A percentile compares a stretch with the other conserved stretches of the same genome.
These are phyloP conservation scores for Colletotrichum sp. DNA, from an alignment of 2,329 filamentous ascomycete species.

Conservation along the genomic window DNA sequence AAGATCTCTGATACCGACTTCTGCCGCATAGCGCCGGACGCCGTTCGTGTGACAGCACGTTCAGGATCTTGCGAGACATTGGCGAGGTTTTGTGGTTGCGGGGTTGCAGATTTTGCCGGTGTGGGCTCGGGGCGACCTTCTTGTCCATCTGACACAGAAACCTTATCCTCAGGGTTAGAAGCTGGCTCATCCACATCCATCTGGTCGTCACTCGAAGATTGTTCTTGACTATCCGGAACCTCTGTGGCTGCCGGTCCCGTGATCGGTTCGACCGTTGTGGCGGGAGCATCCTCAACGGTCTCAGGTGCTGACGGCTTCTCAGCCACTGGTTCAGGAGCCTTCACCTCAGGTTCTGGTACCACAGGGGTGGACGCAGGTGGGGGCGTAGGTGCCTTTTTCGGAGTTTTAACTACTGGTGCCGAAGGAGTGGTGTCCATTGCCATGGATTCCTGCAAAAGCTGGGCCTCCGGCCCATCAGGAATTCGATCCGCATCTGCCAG, in stretches of 20 bases:
- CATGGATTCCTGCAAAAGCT: constrained; percentile 48
- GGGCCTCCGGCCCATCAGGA: constrained; percentile 44
- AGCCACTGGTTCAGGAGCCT: not conserved
- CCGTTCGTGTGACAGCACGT: constrained; percentile 72
- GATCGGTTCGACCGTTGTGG: not conserved
- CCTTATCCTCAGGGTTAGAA: constrained; percentile 19
- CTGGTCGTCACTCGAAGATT: constrained; percentile 29
- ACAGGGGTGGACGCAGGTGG: not conserved
- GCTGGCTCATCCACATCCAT: constrained; percentile 38
- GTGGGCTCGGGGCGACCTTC: not conserved
- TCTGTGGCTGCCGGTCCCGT: constrained; percentile 21
- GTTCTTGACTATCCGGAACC: constrained; percentile 41
- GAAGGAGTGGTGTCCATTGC: constrained; percentile 4
- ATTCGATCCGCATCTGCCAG: constrained; percentile 17
- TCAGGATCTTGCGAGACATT: constrained; percentile 32
- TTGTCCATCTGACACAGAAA: not conserved
- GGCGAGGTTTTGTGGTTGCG: constrained; percentile 18
- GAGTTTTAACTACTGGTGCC: constrained; percentile 14
- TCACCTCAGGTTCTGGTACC: not conserved
- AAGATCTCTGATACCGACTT: constrained; percentile 78
- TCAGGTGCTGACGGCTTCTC: not conserved
- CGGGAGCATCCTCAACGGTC: not conserved
- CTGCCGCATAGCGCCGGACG: constrained; percentile 72
- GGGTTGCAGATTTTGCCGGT: constrained; percentile 9
- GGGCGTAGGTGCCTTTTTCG: constrained; percentile 6